Evolutionary conservation across 2,329 filamentous ascomycete genomes (phyloP).

Genomic region (Nannizzia gypsea): DNA sequence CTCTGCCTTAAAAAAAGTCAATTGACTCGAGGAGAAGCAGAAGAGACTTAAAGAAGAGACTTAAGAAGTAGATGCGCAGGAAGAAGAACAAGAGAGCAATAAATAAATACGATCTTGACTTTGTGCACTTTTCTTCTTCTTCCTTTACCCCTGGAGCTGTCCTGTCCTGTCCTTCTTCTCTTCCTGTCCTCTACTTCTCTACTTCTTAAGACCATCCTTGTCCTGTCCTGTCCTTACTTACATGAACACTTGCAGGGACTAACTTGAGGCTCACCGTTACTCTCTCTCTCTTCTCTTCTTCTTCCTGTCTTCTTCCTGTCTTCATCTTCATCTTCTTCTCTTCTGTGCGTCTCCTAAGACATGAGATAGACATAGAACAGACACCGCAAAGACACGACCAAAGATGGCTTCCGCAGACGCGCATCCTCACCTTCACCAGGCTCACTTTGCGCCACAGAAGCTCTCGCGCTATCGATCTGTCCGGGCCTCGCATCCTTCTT

Average conservation of each 20-base stretch:
- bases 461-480: conserved; percentile 50
- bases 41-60: too few species aligned
- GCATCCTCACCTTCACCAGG: conserved; percentile 6
- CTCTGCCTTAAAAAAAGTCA: too few species aligned
- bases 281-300: too few species aligned
- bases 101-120: conserved; percentile 16
- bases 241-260: too few species aligned
- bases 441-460: conserved; percentile 26
- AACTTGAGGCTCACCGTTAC: too few species aligned
- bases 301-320: too few species aligned
- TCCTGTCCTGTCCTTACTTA: too few species aligned
- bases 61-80: too few species aligned
- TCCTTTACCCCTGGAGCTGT: neutral
- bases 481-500: conserved; percentile 12
- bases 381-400: neutral
- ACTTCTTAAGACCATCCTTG: neutral
- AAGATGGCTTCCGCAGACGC: conserved; percentile 1
- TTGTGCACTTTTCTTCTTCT: neutral
- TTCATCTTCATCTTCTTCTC: too few species aligned
- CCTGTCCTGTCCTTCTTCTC: neutral
- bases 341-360: too few species aligned
- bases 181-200: neutral
- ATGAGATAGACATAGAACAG: neutral
- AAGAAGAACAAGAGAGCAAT: too few species aligned
- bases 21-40: too few species aligned